phyloP scores from a whole-genome alignment of 116 monocot genomes.

The Zostera marina region DNA sequence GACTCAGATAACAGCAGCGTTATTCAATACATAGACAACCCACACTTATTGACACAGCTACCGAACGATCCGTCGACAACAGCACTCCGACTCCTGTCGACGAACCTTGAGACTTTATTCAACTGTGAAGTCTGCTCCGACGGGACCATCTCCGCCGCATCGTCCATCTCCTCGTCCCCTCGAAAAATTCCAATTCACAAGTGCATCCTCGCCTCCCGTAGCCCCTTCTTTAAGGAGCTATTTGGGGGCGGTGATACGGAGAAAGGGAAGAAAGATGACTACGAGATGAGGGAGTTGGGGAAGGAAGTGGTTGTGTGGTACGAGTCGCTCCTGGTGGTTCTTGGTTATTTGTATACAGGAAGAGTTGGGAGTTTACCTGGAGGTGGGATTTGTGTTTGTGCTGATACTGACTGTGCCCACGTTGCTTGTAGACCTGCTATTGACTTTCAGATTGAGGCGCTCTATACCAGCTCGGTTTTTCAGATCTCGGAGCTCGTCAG shows the following conservation, averaged over 20 bases:
- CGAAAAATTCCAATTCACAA: constrained; percentile 38
- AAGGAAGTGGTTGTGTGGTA: background rate
- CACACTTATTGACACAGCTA: background rate
- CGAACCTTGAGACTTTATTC: constrained; percentile 38
- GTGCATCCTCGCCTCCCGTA: constrained; percentile 54
- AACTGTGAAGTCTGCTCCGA: constrained; percentile 30
- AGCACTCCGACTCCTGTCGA: constrained; percentile 30
- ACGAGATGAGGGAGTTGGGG: constrained; percentile 19
- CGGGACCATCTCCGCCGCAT: constrained; percentile 18
- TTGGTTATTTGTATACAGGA: constrained; percentile 66
- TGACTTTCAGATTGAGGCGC: constrained; percentile 47
- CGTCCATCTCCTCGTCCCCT: constrained; percentile 7
- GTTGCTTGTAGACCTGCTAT: constrained; percentile 46
- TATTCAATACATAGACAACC: constrained; percentile 9
- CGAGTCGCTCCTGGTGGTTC: constrained; percentile 36
- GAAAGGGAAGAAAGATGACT: constrained; percentile 1
- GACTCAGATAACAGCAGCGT: constrained; percentile 40
- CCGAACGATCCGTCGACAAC: background rate
- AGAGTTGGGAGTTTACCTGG: constrained; percentile 21
- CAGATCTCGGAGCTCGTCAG: constrained; percentile 59
- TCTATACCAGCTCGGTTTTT: constrained; percentile 46
- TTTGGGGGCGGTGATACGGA: constrained; percentile 7
- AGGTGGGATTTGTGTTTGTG: constrained; percentile 33
- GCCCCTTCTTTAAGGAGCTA: constrained; percentile 47
- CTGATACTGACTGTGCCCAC: constrained; percentile 52